Evolutionary conservation across 2,329 filamentous ascomycete species (phyloP), one percentile per base, ranked within the genome.

Genomic region (Xylariaceae sp.): DNA sequence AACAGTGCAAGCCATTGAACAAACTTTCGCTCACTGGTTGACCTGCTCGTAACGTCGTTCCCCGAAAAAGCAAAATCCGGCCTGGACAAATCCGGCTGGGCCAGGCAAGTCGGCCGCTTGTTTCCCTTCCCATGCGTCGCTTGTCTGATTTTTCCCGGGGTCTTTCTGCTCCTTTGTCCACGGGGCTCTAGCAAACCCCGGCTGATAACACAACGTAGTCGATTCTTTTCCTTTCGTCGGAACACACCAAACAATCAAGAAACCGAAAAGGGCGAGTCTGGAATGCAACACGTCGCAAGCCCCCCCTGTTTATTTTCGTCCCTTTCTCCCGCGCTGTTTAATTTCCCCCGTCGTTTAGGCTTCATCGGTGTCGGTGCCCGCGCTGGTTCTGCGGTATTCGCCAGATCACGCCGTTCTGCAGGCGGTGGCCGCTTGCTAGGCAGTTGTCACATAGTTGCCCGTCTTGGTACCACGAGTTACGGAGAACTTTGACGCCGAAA

Each of bases 401-500:
- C 51, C 56, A 63, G 59, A 68, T 63, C 6, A 50, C 53, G 43
- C 64, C 65, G 48, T 65, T 65, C 8, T 63, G 47, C 30, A 65
- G 49, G 21, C 51, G 44, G 12, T 30, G 19, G 29, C 68, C 64
- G 19, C 53, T 54, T 16, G 54, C 62, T 6, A 67, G 60, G 58
- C 81, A 84, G 21, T 68, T 60, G 50, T 79, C 71, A 65, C 84
- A 86, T 15, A 76, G 70, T 12, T 78, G 73, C 4, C 68, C 65
- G 0, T 62, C 70, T 64, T 85, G 82, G 29, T 76, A 74, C 75
- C 80, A 82, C 65, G 80, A 80, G 57, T 82, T 73, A 21, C 82
- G 78, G 55, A 88, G 76, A 37, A 80, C 80, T 72, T 87, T 85
- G 51, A 88, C 80, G 10, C 83, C 78, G 59, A 80, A 81, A 69